Evolutionary conservation across 1,284 basidiomycete species (phyloP).

Genomic region (Lentinula novae-zelandiae): DNA sequence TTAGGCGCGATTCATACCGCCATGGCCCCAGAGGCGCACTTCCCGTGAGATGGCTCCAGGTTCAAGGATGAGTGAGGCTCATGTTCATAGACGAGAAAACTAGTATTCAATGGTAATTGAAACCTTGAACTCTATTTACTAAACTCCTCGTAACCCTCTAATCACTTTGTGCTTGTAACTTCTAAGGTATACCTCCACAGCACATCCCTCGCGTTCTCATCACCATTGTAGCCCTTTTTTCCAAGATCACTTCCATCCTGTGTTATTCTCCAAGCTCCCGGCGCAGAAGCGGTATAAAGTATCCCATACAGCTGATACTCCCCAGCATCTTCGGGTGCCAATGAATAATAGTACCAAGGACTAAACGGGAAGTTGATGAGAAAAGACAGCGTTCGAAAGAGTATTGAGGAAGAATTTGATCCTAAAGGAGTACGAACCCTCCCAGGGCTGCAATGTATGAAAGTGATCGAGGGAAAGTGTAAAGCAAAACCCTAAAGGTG

Average conservation of each 20-base stretch:
- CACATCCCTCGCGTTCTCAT: constrained; percentile 33
- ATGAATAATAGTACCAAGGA: constrained; percentile 14
- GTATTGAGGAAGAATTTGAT: constrained; percentile 18
- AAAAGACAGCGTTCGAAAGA: background rate
- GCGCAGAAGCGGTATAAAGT: constrained; percentile 24
- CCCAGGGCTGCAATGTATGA: constrained; percentile 5
- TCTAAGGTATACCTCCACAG: constrained; percentile 47
- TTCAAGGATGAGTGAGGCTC: background rate
- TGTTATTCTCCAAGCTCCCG: constrained; percentile 32
- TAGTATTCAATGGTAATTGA: too few species aligned
- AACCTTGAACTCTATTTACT: too few species aligned
- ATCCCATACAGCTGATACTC: constrained; percentile 42
- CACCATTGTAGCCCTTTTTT: constrained; percentile 31
- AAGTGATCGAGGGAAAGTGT: background rate
- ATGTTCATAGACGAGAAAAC: background rate
- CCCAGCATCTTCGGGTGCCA: constrained; percentile 30
- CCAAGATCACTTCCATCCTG: constrained; percentile 31
- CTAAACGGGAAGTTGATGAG: constrained; percentile 9
- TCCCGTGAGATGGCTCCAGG: too few species aligned
- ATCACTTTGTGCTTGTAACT: background rate
- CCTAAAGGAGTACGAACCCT: constrained; percentile 16
- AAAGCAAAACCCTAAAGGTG: constrained; percentile 1
- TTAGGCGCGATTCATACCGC: too few species aligned
- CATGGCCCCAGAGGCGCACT: too few species aligned
- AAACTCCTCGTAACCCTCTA: too few species aligned